These are phyloP conservation scores for Camelina sativa DNA, from an alignment of 345 rosid species.

Conservation along the genomic window DNA sequence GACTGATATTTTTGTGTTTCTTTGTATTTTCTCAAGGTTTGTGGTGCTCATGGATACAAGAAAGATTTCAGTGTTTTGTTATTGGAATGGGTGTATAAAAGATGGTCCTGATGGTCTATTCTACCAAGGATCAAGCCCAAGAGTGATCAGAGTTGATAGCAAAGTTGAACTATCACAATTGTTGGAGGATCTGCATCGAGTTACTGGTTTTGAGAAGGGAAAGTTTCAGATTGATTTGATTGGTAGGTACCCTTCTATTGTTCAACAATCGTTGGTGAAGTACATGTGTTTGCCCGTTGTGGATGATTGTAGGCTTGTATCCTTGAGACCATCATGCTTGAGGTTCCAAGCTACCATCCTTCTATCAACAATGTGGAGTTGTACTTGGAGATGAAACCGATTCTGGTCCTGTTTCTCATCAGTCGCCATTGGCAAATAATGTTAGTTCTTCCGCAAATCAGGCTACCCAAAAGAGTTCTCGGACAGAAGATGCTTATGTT, in stretches of 20 bases:
- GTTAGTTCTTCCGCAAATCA: neutral
- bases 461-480: neutral
- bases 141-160: slow-evolving; percentile 11
- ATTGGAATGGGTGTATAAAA: slow-evolving; percentile 22
- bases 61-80: slow-evolving; percentile 19
- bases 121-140: slow-evolving; percentile 9
- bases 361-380: slow-evolving; percentile 7
- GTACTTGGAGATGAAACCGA: slow-evolving; percentile 17
- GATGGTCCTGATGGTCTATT: slow-evolving; percentile 33
- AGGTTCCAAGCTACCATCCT: slow-evolving; percentile 19
- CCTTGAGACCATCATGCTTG: slow-evolving; percentile 24
- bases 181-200: slow-evolving; percentile 19
- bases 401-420: neutral
- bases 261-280: slow-evolving; percentile 23
- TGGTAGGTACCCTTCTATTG: slow-evolving; percentile 24
- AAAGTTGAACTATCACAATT: neutral
- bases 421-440: neutral
- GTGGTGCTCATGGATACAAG: neutral
- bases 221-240: slow-evolving; percentile 18
- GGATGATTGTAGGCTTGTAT: slow-evolving; percentile 21
- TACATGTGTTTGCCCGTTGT: slow-evolving; percentile 29
- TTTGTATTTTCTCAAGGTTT: neutral
- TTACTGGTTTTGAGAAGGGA: slow-evolving; percentile 27
- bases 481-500: neutral
- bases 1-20: neutral